Conservation (phyloP, 176 grass and related monocot species). For the Urochloa ruziziensis region DNA sequence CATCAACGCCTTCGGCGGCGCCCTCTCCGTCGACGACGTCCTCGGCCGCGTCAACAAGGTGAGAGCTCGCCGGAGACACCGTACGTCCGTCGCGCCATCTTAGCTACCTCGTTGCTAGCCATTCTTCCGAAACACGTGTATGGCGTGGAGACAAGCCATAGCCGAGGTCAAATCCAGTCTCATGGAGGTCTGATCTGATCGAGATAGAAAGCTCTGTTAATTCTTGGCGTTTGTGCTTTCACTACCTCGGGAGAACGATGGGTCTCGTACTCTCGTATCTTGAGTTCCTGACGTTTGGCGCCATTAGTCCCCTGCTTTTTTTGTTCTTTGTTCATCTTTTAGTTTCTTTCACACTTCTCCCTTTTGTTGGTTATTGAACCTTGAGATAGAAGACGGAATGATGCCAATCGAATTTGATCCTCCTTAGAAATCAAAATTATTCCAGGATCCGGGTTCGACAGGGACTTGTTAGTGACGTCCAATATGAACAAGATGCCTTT, state of each 20-base stretch:
- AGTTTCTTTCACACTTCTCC: background rate
- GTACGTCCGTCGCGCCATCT: background rate
- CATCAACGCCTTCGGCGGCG: conserved; percentile 55
- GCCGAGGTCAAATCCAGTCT: background rate
- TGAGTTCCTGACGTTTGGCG: conserved; percentile 17
- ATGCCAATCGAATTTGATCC: no score
- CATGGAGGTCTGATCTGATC: background rate
- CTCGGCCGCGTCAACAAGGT: conserved; percentile 55
- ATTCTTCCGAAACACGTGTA: background rate
- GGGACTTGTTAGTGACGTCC: background rate
- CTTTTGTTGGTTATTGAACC: background rate
- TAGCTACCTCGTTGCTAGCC: background rate
- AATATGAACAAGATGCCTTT: background rate
- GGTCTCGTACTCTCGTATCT: conserved; percentile 7
- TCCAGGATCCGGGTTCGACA: background rate
- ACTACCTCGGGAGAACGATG: background rate
- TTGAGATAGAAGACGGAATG: background rate
- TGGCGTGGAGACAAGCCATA: no score
- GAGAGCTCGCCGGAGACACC: background rate
- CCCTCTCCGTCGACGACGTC: conserved; percentile 7
- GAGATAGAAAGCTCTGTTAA: background rate
- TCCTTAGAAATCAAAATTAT: background rate
- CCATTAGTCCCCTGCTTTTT: background rate
- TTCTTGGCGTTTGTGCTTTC: background rate
- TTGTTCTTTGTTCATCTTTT: background rate